Percentiles rank a stretch among this genome's conserved stretches.
These are phyloP conservation scores for Lactarius sanguifluus DNA, from an alignment of 768 basidiomycete genomes.

Conservation along the genomic window DNA sequence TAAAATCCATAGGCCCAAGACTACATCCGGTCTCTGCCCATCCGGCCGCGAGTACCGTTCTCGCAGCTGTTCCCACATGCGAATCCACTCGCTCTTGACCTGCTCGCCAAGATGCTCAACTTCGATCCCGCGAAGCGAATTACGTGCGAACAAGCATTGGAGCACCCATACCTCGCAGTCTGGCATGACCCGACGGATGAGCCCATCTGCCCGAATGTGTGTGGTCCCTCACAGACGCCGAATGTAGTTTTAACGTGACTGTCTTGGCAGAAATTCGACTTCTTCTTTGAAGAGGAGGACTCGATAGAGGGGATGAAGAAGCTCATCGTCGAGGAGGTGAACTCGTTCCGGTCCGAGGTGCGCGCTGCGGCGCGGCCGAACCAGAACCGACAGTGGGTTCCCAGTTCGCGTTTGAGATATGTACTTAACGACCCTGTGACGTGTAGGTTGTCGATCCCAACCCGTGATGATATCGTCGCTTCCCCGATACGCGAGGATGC, in stretches of 20 bases:
- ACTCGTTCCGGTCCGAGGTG: conserved; percentile 85
- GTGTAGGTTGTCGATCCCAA: conserved; percentile 71
- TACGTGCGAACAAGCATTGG: conserved; percentile 92
- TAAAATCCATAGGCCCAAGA: conserved; percentile 73
- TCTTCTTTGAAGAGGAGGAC: conserved; percentile 95
- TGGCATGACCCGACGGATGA: conserved; percentile 99
- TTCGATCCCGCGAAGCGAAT: conserved; percentile 97
- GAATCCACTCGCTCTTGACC: conserved; percentile 91
- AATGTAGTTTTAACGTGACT: neutral
- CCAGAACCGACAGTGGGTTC: conserved; percentile 63
- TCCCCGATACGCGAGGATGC: conserved; percentile 68
- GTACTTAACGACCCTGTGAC: neutral
- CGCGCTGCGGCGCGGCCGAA: conserved; percentile 72
- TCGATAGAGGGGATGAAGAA: conserved; percentile 96
- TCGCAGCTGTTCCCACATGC: conserved; percentile 90
- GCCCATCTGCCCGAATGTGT: conserved; percentile 76
- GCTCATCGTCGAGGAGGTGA: conserved; percentile 91
- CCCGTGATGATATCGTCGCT: conserved; percentile 76
- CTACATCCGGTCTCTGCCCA: conserved; percentile 96
- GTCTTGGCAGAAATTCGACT: conserved; percentile 78
- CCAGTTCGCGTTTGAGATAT: neutral
- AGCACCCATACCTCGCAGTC: conserved; percentile 91
- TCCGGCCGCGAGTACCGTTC: conserved; percentile 93
- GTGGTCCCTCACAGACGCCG: conserved; percentile 28
- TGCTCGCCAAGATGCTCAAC: conserved; percentile 86